Base-by-base conservation (phyloP, 148 eudicot species). In the Fagopyrum tataricum region DNA sequence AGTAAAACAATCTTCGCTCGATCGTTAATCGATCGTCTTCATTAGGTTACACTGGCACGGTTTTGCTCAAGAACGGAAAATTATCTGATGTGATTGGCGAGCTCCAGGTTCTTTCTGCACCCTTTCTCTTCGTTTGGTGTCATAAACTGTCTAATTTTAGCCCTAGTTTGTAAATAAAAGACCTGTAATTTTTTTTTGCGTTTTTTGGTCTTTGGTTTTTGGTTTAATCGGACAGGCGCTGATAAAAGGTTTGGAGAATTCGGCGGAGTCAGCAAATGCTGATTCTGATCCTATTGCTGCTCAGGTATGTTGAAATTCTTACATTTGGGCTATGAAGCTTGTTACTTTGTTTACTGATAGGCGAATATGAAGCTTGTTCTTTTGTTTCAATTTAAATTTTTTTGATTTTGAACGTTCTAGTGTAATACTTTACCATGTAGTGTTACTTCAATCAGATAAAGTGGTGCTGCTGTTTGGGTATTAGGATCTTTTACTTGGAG, bases 11-110 rank as follows among this genome's bases (percentile, higher is more conserved):
- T 56, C 7, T 59, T 41, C 61, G 24, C 9, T 51, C 39, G 39
- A 39, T 18, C 47, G 44, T 24, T 44, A 44, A 31, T 58, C 70
- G 46, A 71, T 68, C 41, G 40, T 58, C 41, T 44, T 31, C 6
- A 24, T 52, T 80, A 94, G 98, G 98, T 39, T 91, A 89, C 71
- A 85, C 97, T 37, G 84, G 97, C 7, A 89, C 97, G 31, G n/a
- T 94, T 42, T 76, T 94, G 80, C 6, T 89, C 18, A 84, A 84
- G 79, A 87, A 94, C 53, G 87, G 86, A 2, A 89, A 94, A 75
- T 74, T 94, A 61, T 88, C 97, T 5, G 97, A 94, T 73, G 39
- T 94, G 1, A 73, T 94, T 67, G 93, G 86, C 78, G 97, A 91
- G 53, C 79, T 94, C 41, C 96, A 94, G 97, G 98, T 93, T 76